Conservation (phyloP, 2,329 filamentous ascomycete genomes). For the Epichloe uncinata region DNA sequence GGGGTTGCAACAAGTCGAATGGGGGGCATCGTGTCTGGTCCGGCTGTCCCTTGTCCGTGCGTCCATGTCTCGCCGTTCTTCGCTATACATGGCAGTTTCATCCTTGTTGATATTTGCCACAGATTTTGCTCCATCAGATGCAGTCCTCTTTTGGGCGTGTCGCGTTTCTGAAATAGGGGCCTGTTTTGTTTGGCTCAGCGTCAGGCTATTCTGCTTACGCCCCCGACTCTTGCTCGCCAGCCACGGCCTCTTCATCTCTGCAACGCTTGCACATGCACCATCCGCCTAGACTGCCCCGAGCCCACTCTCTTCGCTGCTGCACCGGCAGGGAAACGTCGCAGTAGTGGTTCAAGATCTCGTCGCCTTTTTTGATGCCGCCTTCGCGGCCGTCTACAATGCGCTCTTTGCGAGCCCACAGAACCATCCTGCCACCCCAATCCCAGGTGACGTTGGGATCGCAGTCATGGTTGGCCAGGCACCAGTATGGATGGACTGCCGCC, state of each 20-base stretch:
- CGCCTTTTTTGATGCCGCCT: constrained; percentile 58
- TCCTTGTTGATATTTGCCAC: too few species aligned
- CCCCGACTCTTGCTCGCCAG: background rate
- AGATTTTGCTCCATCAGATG: too few species aligned
- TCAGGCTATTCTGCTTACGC: background rate
- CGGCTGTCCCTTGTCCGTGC: background rate
- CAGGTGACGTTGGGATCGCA: constrained; percentile 91
- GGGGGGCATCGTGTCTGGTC: background rate
- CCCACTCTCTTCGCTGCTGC: constrained; percentile 76
- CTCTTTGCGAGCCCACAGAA: constrained; percentile 48
- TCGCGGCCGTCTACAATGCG: constrained; percentile 36
- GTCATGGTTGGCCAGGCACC: constrained; percentile 93
- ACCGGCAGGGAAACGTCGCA: constrained; percentile 75
- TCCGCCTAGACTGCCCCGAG: constrained; percentile 73
- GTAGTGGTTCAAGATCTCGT: constrained; percentile 90
- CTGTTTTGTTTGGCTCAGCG: background rate
- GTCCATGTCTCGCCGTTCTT: too few species aligned
- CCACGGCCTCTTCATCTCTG: constrained; percentile 47
- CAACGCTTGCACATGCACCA: constrained; percentile 81
- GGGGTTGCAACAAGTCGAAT: background rate
- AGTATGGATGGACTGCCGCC: constrained; percentile 85
- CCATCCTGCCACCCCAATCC: constrained; percentile 79
- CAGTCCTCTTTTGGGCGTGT: too few species aligned
- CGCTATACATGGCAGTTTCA: too few species aligned
- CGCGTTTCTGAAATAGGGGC: too few species aligned